These are phyloP conservation scores for Globisporangium iwayamae DNA, from an alignment of 352 stramenopile genomes.

Conservation along the genomic window DNA sequence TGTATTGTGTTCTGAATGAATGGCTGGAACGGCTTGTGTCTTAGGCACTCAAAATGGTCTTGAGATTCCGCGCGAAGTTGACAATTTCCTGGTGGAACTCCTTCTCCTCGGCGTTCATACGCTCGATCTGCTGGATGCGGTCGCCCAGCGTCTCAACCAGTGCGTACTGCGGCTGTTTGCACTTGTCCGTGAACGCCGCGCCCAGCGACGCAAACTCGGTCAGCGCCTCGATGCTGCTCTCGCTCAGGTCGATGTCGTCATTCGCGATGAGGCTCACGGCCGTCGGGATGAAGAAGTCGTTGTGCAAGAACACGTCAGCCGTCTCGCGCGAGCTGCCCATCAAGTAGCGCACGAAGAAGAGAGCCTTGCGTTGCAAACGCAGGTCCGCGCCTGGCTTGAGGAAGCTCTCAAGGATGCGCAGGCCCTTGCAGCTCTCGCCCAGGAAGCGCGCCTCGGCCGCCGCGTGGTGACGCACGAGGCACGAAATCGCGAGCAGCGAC, in stretches of 20 bases:
- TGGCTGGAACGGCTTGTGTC: not conserved
- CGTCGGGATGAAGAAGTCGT: slow-evolving; percentile 46
- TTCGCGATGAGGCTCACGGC: slow-evolving; percentile 44
- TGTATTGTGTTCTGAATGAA: not conserved
- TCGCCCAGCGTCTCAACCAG: slow-evolving; percentile 45
- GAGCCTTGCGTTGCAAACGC: slow-evolving; percentile 73
- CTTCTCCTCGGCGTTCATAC: slow-evolving; percentile 61
- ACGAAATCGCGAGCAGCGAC: slow-evolving; percentile 78
- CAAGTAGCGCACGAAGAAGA: slow-evolving; percentile 84
- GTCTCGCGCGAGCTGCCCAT: slow-evolving; percentile 57
- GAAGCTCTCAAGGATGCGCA: slow-evolving; percentile 54
- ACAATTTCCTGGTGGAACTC: slow-evolving; percentile 67
- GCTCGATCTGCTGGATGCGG: slow-evolving; percentile 59
- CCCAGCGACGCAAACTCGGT: slow-evolving; percentile 64
- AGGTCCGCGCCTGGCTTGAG: slow-evolving; percentile 44
- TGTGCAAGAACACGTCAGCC: slow-evolving; percentile 38
- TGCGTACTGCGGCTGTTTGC: slow-evolving; percentile 44
- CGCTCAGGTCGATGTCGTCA: slow-evolving; percentile 79
- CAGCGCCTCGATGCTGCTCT: slow-evolving; percentile 68
- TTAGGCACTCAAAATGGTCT: slow-evolving; percentile 30
- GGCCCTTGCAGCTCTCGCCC: slow-evolving; percentile 46
- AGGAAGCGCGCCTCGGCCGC: slow-evolving; percentile 62
- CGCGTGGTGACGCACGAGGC: slow-evolving; percentile 71
- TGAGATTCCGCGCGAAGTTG: slow-evolving; percentile 48
- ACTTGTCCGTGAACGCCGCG: slow-evolving; percentile 51